Conservation (phyloP, 116 monocot genomes). For the Papilionanthe hybrid region DNA sequence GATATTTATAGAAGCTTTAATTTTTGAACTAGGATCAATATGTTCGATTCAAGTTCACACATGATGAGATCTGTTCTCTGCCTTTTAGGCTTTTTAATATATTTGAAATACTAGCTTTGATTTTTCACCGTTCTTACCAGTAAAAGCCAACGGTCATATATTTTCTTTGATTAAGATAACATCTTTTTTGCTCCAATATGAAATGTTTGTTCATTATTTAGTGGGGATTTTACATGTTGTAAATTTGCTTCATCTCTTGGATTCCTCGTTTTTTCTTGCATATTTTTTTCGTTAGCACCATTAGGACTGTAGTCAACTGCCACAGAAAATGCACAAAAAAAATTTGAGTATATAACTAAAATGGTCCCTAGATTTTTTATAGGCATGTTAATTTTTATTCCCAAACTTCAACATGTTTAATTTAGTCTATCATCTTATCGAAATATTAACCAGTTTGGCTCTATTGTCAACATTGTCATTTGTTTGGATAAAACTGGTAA, state of each 20-base stretch:
- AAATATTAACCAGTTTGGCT: no score
- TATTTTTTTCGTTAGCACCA: neutral
- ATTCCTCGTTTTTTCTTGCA: neutral
- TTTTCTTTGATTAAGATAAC: neutral
- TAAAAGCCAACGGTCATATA: neutral
- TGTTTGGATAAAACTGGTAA: no score
- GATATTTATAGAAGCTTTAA: neutral
- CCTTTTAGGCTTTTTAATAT: neutral
- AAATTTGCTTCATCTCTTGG: neutral
- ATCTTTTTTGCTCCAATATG: neutral
- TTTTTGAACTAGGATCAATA: neutral
- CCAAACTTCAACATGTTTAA: no score
- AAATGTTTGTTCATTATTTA: neutral
- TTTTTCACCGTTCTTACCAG: neutral
- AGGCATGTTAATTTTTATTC: no score
- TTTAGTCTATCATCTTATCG: no score
- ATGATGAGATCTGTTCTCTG: neutral
- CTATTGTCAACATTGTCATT: no score
- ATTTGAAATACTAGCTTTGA: constrained; percentile 1
- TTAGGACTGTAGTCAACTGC: no score
- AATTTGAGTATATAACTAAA: neutral
- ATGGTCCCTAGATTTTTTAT: no score
- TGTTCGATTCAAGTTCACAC: neutral
- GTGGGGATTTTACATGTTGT: neutral
- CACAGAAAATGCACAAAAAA: neutral